These are phyloP conservation scores for Antrodiella citrinella DNA, from an alignment of 768 basidiomycete species.

Conservation along the genomic window DNA sequence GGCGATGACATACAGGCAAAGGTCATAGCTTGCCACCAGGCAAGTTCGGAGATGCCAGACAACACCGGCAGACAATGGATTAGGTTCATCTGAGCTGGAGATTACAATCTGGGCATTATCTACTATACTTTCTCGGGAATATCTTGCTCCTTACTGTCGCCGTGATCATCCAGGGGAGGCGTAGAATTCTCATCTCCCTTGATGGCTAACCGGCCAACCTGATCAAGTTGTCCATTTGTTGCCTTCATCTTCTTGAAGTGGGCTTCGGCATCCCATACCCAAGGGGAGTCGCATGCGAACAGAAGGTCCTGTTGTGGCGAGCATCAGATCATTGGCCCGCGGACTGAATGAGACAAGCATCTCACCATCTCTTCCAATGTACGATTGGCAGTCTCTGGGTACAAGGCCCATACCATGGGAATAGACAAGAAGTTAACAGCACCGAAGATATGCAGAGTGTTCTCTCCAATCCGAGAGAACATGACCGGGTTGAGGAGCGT, in stretches of 20 bases:
- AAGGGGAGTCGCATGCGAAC: conserved; percentile 36
- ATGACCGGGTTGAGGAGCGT: conserved; percentile 37
- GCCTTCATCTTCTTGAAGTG: conserved; percentile 31
- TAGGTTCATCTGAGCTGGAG: not conserved
- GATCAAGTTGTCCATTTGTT: conserved; percentile 10
- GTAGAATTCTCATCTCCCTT: not conserved
- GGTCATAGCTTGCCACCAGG: no score
- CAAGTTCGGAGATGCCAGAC: not conserved
- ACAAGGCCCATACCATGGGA: conserved; percentile 37
- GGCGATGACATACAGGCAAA: not conserved
- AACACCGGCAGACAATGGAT: not conserved
- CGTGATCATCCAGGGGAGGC: not conserved
- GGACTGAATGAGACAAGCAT: no score
- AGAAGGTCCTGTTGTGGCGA: conserved; percentile 22
- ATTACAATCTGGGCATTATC: not conserved
- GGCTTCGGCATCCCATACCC: conserved; percentile 36
- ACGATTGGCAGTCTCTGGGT: conserved; percentile 37
- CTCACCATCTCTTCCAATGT: conserved; percentile 34
- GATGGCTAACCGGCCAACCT: conserved; percentile 3
- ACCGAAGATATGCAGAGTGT: conserved; percentile 37
- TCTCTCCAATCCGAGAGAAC: conserved; percentile 34
- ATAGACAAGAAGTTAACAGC: conserved; percentile 35
- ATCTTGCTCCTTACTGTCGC: not conserved
- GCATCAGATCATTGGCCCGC: not conserved
- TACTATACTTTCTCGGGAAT: not conserved